These are phyloP conservation scores for Physocladia obscura DNA, from an alignment of 192 early-diverging fungal species.

Conservation along the genomic window DNA sequence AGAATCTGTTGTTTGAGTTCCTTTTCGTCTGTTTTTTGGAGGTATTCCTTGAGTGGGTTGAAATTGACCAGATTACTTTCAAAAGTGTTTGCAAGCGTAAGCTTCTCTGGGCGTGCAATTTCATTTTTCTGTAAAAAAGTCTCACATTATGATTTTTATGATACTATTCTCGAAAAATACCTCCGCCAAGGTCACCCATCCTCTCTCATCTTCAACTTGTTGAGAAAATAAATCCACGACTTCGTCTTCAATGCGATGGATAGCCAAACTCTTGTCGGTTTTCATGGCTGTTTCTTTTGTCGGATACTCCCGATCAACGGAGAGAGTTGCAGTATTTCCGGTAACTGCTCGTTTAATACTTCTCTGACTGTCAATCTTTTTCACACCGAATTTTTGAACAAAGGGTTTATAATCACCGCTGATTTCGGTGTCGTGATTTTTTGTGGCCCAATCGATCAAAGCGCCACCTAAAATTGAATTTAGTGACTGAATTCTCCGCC, in stretches of 20 bases:
- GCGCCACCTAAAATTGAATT: background rate
- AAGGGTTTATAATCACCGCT: constrained; percentile 13
- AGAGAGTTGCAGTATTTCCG: no score
- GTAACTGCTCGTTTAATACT: background rate
- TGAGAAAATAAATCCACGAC: constrained; percentile 18
- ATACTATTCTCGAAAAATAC: background rate
- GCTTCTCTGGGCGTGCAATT: constrained; percentile 23
- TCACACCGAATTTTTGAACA: background rate
- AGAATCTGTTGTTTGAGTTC: background rate
- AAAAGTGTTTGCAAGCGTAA: constrained; percentile 4
- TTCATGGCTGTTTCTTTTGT: background rate
- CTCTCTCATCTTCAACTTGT: constrained; percentile 16
- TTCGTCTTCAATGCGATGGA: constrained; percentile 15
- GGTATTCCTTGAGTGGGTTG: constrained; percentile 26
- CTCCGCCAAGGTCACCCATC: constrained; percentile 18
- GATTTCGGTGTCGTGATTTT: constrained; percentile 9
- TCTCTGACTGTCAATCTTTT: constrained; percentile 3
- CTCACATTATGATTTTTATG: no score
- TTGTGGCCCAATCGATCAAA: constrained; percentile 18
- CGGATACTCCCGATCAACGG: background rate
- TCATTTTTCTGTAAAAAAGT: constrained; percentile 1
- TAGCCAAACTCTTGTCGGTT: no score
- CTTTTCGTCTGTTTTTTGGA: constrained; percentile 3
- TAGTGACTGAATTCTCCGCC: background rate
- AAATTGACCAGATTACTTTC: constrained; percentile 26